Percentiles rank a stretch among this genome's conserved stretches.
Evolutionary conservation across 805 yeast genomes (phyloP).

Genomic region (Metschnikowia corniflorae): DNA sequence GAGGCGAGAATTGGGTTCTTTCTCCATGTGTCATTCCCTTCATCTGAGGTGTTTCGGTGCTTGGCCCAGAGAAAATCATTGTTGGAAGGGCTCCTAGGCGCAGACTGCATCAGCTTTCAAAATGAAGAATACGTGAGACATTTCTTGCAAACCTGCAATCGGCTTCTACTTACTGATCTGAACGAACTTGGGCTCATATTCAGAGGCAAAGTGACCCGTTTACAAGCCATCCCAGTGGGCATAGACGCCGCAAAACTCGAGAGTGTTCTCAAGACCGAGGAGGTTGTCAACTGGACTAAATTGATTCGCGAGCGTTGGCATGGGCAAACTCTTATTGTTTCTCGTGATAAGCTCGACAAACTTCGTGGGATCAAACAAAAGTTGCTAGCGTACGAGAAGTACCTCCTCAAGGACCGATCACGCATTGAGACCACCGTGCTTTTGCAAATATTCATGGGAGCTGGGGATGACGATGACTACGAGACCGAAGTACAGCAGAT

Average conservation of each 20-base stretch:
- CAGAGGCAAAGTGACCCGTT: conserved; percentile 53
- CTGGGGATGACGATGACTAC: conserved; percentile 52
- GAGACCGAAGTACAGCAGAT: conserved; percentile 72
- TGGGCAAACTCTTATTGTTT: conserved; percentile 65
- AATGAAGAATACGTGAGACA: conserved; percentile 92
- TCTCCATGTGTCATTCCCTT: conserved; percentile 91
- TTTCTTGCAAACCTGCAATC: conserved; percentile 83
- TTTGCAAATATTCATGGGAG: conserved; percentile 76
- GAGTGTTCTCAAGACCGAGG: conserved; percentile 42
- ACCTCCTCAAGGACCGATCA: conserved; percentile 68
- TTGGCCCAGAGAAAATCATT: conserved; percentile 80
- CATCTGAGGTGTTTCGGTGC: conserved; percentile 91
- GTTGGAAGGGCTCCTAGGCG: conserved; percentile 81
- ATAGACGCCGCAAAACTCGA: conserved; percentile 63
- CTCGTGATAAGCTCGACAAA: conserved; percentile 84
- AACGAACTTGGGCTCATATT: conserved; percentile 56
- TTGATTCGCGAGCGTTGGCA: conserved; percentile 79
- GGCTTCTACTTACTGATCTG: conserved; percentile 82
- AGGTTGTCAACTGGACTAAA: conserved; percentile 61
- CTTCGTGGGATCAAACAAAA: conserved; percentile 88
- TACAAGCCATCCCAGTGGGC: conserved; percentile 70
- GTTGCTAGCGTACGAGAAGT: conserved; percentile 78
- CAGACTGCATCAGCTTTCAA: conserved; percentile 85
- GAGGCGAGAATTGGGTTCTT: conserved; percentile 87
- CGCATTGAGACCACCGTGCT: conserved; percentile 66